Evolutionary conservation across 176 grass and related monocot species (phyloP).

Genomic region (Cenchrus americanus): DNA sequence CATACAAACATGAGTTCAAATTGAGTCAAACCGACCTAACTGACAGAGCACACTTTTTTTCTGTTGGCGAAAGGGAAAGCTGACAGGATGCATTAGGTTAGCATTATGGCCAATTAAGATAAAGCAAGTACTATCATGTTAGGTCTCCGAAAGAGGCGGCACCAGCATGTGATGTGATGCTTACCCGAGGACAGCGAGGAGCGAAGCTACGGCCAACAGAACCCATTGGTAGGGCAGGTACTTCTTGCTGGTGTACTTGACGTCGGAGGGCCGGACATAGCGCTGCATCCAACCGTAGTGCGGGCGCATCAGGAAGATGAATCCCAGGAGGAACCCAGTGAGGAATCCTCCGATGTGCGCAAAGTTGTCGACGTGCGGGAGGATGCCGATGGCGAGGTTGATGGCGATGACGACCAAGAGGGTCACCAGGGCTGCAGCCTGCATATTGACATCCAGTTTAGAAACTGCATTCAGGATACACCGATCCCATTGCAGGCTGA

Average conservation of each 20-base stretch:
- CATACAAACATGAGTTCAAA: constrained; percentile 18
- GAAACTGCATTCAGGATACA: background rate
- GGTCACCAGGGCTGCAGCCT: constrained; percentile 74
- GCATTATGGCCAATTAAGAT: constrained; percentile 18
- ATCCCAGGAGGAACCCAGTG: constrained; percentile 86
- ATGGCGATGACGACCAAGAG: constrained; percentile 74
- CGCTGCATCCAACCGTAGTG: constrained; percentile 76
- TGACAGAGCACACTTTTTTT: background rate
- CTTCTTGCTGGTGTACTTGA: constrained; percentile 64
- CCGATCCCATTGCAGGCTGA: background rate
- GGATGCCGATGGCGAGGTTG: constrained; percentile 84
- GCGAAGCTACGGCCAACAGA: constrained; percentile 49
- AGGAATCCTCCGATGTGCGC: constrained; percentile 92
- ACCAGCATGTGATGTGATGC: constrained; percentile 39
- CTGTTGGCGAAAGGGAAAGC: background rate
- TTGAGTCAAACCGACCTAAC: constrained; percentile 27
- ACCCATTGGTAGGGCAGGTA: constrained; percentile 73
- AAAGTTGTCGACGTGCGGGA: constrained; percentile 92
- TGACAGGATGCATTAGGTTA: constrained; percentile 14
- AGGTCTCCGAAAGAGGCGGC: background rate
- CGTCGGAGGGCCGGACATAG: constrained; percentile 56
- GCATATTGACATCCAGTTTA: constrained; percentile 9
- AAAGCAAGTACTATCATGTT: background rate
- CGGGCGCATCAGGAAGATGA: constrained; percentile 75
- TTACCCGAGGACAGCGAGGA: constrained; percentile 68